Conservation (phyloP, 192 early-diverging fungal species). For the Glomus cerebriforme region DNA sequence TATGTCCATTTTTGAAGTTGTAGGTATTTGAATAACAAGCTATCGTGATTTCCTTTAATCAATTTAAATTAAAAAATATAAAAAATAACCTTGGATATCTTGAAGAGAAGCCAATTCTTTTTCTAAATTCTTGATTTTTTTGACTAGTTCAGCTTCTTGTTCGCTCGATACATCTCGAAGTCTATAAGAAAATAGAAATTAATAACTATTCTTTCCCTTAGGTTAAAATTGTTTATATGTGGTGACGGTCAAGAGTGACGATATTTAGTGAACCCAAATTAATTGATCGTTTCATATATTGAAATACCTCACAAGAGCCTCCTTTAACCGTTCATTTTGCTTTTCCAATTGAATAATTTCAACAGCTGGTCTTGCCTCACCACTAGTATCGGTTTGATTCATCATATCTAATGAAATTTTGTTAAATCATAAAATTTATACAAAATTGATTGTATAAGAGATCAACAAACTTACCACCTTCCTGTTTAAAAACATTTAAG, state of each 20-base stretch:
- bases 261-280: too few species aligned
- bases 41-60: too few species aligned
- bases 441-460: background rate
- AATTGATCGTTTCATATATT: background rate
- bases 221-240: too few species aligned
- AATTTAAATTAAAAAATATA: background rate
- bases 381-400: constrained; percentile 16
- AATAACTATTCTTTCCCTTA: background rate
- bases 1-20: too few species aligned
- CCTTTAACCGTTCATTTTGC: constrained; percentile 88
- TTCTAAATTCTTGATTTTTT: constrained; percentile 68
- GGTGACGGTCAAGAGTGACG: too few species aligned
- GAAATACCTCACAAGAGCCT: constrained; percentile 74
- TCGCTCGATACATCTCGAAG: constrained; percentile 79
- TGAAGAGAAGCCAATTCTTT: constrained; percentile 62
- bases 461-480: constrained; percentile 46
- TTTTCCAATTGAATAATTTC: constrained; percentile 69
- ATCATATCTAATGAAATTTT: background rate
- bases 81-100: constrained; percentile 54
- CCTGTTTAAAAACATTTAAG: constrained; percentile 65
- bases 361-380: constrained; percentile 47
- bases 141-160: constrained; percentile 66
- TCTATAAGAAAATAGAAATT: constrained; percentile 36
- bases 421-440: background rate
- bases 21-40: too few species aligned